Evolutionary conservation across 345 rosid genomes (phyloP).

Genomic region (Abelmoschus esculentus): DNA sequence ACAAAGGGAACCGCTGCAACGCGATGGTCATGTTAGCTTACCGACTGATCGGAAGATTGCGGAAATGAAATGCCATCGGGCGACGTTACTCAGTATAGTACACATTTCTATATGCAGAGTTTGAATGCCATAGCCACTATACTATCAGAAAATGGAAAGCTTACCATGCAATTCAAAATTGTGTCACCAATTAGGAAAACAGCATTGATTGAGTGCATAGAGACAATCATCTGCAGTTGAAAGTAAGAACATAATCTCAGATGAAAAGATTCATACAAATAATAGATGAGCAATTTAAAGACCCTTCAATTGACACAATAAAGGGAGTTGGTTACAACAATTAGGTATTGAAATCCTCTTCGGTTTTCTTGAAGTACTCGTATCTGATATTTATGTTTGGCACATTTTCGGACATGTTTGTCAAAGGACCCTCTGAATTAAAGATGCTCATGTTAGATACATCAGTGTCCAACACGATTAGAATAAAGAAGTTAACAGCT

Average conservation of each 20-base stretch:
- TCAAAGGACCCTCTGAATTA: neutral
- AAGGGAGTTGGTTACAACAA: neutral
- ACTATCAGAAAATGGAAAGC: neutral
- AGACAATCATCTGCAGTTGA: conserved; percentile 53
- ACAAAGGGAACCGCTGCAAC: conserved; percentile 76
- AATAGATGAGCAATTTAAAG: too few relatives aligned
- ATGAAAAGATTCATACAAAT: neutral
- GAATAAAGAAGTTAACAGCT: neutral
- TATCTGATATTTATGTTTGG: neutral
- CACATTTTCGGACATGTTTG: neutral
- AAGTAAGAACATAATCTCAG: conserved; percentile 8
- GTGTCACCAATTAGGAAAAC: conserved; percentile 75
- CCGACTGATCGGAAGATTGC: neutral
- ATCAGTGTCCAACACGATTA: neutral
- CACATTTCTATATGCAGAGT: neutral
- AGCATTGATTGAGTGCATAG: conserved; percentile 82
- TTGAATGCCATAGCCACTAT: neutral
- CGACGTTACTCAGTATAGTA: neutral
- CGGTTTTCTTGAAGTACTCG: neutral
- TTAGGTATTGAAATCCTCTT: neutral
- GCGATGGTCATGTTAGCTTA: neutral
- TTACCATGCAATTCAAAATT: conserved; percentile 67
- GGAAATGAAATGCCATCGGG: neutral
- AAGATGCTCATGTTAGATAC: neutral
- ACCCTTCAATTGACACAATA: neutral